Percentiles rank a stretch among this genome's conserved stretches.
phyloP scores from a whole-genome alignment of 2,329 filamentous ascomycete species.

The Harringtonia lauricola region DNA sequence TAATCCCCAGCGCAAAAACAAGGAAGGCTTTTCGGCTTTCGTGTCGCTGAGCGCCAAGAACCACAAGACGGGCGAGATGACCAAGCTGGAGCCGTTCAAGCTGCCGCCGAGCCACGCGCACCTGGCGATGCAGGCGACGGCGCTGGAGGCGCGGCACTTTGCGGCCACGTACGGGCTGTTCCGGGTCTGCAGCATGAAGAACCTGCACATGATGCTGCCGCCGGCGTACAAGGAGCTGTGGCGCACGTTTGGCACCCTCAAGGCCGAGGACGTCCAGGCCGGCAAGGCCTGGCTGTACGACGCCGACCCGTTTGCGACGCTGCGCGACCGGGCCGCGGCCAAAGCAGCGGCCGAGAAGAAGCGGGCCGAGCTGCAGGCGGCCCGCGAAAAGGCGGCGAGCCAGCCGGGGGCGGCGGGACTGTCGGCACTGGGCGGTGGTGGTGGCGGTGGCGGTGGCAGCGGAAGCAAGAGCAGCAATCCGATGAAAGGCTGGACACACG shows the following conservation, averaged over 20 bases:
- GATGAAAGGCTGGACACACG: constrained; percentile 61
- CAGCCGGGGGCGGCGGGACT: constrained; percentile 48
- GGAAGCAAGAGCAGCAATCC: constrained; percentile 24
- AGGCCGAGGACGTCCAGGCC: constrained; percentile 67
- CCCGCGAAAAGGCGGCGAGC: constrained; percentile 56
- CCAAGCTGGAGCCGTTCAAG: constrained; percentile 68
- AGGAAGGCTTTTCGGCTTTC: constrained; percentile 66
- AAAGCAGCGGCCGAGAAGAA: constrained; percentile 70
- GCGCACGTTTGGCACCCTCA: constrained; percentile 81
- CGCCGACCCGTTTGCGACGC: constrained; percentile 79
- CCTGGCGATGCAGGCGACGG: constrained; percentile 63
- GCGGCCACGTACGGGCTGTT: constrained; percentile 88
- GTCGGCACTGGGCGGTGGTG: constrained; percentile 29
- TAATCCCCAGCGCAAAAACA: constrained; percentile 42
- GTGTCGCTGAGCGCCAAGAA: constrained; percentile 70
- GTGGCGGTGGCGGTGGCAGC: constrained; percentile 16
- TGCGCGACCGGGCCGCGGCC: constrained; percentile 69
- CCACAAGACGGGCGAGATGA: constrained; percentile 70
- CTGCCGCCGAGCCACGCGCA: constrained; percentile 68
- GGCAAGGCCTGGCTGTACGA: constrained; percentile 89
- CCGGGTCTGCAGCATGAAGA: constrained; percentile 88
- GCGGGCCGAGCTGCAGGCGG: constrained; percentile 56
- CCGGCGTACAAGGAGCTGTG: constrained; percentile 82
- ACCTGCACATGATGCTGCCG: constrained; percentile 87
- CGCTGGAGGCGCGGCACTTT: constrained; percentile 86